Conservation (phyloP, 352 stramenopile genomes). For the Thraustochytrium striatum region DNA sequence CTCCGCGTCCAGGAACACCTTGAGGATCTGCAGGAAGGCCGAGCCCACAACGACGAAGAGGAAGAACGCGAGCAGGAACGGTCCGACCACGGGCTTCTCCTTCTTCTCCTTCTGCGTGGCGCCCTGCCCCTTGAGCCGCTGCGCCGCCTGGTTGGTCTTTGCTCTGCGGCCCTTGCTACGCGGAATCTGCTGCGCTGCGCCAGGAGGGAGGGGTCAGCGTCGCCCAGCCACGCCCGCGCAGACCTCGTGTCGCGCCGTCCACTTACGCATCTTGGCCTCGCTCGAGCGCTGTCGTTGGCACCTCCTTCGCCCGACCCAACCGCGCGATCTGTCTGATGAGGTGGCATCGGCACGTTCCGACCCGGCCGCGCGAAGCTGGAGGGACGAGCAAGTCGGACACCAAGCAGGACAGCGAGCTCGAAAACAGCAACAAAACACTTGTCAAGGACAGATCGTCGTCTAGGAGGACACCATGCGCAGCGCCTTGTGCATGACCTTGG, state of each 20-base stretch:
- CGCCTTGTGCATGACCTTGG: background rate
- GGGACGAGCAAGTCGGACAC: background rate
- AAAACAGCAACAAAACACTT: background rate
- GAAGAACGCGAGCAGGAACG: constrained; percentile 33
- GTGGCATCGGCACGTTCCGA: background rate
- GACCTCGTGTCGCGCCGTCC: no score
- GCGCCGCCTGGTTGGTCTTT: background rate
- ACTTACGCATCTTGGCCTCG: background rate
- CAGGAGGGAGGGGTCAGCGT: background rate
- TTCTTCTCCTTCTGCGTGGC: constrained; percentile 11
- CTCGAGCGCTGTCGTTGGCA: background rate
- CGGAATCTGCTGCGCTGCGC: background rate
- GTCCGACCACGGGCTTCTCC: constrained; percentile 4
- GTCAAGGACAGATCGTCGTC: background rate
- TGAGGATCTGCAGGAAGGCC: constrained; percentile 38
- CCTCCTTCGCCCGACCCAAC: background rate
- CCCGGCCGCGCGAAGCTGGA: no score
- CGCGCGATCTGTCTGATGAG: background rate
- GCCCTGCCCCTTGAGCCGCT: no score
- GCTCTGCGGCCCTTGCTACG: background rate
- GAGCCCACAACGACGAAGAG: constrained; percentile 41
- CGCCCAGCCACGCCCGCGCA: no score
- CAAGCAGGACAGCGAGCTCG: background rate
- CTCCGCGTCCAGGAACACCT: constrained; percentile 19
- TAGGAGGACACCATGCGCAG: background rate